phyloP scores from a whole-genome alignment of 305 asterid genomes.

The Petunia hybrid region DNA sequence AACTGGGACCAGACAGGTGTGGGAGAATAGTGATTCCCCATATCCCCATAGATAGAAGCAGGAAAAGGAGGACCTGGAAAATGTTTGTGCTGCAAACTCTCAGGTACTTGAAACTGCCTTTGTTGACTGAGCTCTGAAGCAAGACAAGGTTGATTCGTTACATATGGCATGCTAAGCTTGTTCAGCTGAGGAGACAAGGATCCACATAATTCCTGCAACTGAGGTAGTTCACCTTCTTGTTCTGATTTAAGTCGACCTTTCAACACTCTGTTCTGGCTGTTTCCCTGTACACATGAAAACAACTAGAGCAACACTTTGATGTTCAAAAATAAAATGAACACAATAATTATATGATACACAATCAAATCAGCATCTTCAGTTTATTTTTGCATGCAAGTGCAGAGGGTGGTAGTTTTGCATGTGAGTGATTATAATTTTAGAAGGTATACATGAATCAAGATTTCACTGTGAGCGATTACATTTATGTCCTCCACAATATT shows the following conservation, averaged over 20 bases:
- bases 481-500: conserved; percentile 3
- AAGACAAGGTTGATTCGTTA: conserved; percentile 52
- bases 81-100: conserved; percentile 54
- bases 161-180: conserved; percentile 55
- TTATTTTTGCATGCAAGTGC: conserved; percentile 8
- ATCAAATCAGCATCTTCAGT: conserved; percentile 15
- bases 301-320: conserved; percentile 63
- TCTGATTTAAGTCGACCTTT: conserved; percentile 55
- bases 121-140: conserved; percentile 60
- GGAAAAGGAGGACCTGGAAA: conserved; percentile 48
- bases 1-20: conserved; percentile 49
- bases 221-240: conserved; percentile 52
- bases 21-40: conserved; percentile 53
- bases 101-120: conserved; percentile 56
- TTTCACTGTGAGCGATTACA: neutral
- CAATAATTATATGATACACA: conserved; percentile 4
- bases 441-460: too few species aligned
- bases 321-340: conserved; percentile 44
- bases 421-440: neutral
- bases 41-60: conserved; percentile 60
- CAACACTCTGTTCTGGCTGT: conserved; percentile 52
- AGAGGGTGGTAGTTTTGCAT: neutral
- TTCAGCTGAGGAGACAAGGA: conserved; percentile 57
- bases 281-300: conserved; percentile 60
- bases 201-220: conserved; percentile 49